Evolutionary conservation across 495 filamentous ascomycete genomes (phyloP), one percentile per base, ranked within the genome.

Genomic region (Aspergillus bridgeri): DNA sequence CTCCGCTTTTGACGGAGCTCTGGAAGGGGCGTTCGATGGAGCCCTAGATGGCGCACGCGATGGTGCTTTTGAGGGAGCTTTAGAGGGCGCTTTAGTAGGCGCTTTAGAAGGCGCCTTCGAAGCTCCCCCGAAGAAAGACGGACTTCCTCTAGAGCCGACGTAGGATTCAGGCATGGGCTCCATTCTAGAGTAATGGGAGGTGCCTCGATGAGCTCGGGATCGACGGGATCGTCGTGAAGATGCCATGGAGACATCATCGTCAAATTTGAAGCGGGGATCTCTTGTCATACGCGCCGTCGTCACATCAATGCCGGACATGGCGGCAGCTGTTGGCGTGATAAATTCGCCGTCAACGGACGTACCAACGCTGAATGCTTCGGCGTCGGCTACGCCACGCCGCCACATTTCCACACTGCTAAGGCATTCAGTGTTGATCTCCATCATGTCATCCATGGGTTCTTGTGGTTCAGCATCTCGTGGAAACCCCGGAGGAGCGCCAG

Each of bases 331-430:
- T 5, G 88, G 88, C 20, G 89, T 94, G 70, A 96, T 90, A 60
- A 93, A 88, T 66, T 96, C 92, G 6, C 89, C 83, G 50, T 96
- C 92, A 4, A 91, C 91, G 21, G 83, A 87, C 2, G 87, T 90
- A 19, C 78, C 83, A 3, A 79, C 58, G 65, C 84, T 86, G 8
- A 69, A 62, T 22, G 76, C 83, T 59, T 87, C 82, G 8, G 71
- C 73, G 44, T 88, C 87, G 13, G 86, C 89, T 51, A 96, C 92
- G 6, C 91, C 92, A n/a, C 91, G 80, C 19, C 91, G 80, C 92
- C 92, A 96, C 20, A 72, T 78, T 65, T 96, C 90, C 29, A 96
- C 92, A 7, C 74, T 72, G 65, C 81, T 85, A 46, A 91, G 67
- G 22, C 73, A 69, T 69, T 79, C 74, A 64, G 81, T 69, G 73